phyloP scores from a whole-genome alignment of 768 basidiomycete genomes.

The Mycena crocata region DNA sequence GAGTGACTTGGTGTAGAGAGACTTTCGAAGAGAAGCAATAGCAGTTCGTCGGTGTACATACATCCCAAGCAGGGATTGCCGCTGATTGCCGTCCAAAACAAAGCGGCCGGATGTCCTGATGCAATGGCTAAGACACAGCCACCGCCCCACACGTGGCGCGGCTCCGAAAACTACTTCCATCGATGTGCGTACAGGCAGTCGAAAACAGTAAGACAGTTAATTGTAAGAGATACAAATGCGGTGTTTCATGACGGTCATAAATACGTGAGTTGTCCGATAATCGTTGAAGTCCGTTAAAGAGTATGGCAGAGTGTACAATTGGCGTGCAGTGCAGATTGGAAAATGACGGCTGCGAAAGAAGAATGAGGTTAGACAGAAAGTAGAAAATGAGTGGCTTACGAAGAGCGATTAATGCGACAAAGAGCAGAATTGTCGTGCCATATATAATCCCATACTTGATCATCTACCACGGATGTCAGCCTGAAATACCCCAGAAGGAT shows the following conservation, averaged over 20 bases:
- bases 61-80: too few species aligned
- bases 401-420: constrained; percentile 80
- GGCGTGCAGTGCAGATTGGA: constrained; percentile 70
- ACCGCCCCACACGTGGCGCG: too few species aligned
- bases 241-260: constrained; percentile 28
- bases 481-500: constrained; percentile 7
- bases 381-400: constrained; percentile 60
- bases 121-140: too few species aligned
- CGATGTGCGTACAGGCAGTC: too few species aligned
- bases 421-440: constrained; percentile 71
- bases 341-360: constrained; percentile 61
- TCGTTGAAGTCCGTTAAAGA: constrained; percentile 13
- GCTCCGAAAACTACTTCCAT: too few species aligned
- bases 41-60: too few species aligned
- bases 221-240: constrained; percentile 24
- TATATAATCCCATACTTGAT: constrained; percentile 88
- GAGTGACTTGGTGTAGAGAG: too few species aligned
- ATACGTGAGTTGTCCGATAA: constrained; percentile 26
- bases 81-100: too few species aligned
- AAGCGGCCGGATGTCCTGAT: too few species aligned
- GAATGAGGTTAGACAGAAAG: constrained; percentile 23
- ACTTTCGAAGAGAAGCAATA: too few species aligned
- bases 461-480: constrained; percentile 58
- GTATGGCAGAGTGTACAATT: constrained; percentile 73
- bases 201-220: too few species aligned